Evolutionary conservation across 768 basidiomycete species (phyloP), one percentile per base, ranked within the genome.

Genomic region (Calocera viscosa): DNA sequence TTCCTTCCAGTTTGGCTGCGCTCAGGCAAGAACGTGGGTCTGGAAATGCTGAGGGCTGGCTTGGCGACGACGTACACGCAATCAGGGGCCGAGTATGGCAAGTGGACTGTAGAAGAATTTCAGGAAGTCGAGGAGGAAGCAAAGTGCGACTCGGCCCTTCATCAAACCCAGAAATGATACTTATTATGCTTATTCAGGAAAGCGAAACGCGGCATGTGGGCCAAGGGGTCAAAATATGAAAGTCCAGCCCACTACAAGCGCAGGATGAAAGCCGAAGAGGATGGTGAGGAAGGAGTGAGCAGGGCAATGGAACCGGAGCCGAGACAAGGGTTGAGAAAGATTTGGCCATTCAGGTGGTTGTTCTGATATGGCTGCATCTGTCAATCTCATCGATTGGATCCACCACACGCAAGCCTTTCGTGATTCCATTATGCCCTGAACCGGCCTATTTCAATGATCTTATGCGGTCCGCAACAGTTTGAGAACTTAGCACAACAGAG

Each of bases 181-280:
- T 16, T 16, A 60, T 63, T 12, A 64, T 43, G 17, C 41, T 40
- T 32, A n/a, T 40, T 2, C 67, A 93, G 90, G 71, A 73, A 76
- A 38, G 82, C 82, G 33, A 82, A 81, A 64, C 77, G 80, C 67
- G 93, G 93, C 0, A 88, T 93, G 81, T 95, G 92, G 92, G 78
- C 76, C 30, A 69, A 81, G 1, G 85, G 84, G 0, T 72, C 71
- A 0, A 71, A 69, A 3, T 77, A 78, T 16, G 93, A 94, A 70
- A 84, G 83, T 8, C 93, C 93, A 0, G 82, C 85, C 0, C 86
- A 88, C 63, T 94, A 89, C 75, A 94, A 96, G 77, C 84, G 84
- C 35, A 80, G 90, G 38, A 75, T 85, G 71, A 32, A 26, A 26
- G 19, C 24, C 2, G 53, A 19, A 28, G 53, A 26, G 53, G 30